Conservation (phyloP, 164 flowering plant genomes). For the Vitis rupestris region DNA sequence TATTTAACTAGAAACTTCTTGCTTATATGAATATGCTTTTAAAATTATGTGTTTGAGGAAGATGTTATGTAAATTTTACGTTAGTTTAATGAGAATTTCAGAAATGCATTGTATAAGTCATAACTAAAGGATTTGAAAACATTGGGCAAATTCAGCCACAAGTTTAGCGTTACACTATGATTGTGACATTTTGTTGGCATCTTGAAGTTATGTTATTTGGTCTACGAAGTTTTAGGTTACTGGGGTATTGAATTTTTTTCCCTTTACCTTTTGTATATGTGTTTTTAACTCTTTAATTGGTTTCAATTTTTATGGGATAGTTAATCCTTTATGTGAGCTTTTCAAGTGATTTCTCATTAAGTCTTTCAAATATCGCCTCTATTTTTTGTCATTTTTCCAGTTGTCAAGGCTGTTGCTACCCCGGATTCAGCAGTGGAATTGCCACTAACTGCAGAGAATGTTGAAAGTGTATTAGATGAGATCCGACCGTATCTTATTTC, state of each 20-base stretch:
- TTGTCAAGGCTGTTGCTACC: slow-evolving; percentile 78
- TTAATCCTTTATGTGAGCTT: neutral
- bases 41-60: no score
- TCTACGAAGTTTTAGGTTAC: no score
- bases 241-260: neutral
- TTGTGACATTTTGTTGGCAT: no score
- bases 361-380: neutral
- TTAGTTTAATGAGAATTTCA: no score
- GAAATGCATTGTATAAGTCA: no score
- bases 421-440: slow-evolving; percentile 72
- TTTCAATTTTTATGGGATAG: neutral
- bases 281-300: neutral
- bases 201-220: no score
- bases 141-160: no score
- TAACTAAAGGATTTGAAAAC: no score
- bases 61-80: no score
- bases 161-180: no score
- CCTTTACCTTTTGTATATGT: neutral
- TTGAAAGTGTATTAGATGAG: slow-evolving; percentile 88
- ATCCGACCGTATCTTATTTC: slow-evolving; percentile 90
- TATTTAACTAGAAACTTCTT: no score
- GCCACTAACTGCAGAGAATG: slow-evolving; percentile 89
- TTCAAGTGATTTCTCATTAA: neutral
- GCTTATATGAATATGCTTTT: no score
- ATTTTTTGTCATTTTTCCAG: slow-evolving; percentile 29